These are phyloP conservation scores for Globisporangium recalcitrans DNA, from an alignment of 352 stramenopile species.

Conservation along the genomic window DNA sequence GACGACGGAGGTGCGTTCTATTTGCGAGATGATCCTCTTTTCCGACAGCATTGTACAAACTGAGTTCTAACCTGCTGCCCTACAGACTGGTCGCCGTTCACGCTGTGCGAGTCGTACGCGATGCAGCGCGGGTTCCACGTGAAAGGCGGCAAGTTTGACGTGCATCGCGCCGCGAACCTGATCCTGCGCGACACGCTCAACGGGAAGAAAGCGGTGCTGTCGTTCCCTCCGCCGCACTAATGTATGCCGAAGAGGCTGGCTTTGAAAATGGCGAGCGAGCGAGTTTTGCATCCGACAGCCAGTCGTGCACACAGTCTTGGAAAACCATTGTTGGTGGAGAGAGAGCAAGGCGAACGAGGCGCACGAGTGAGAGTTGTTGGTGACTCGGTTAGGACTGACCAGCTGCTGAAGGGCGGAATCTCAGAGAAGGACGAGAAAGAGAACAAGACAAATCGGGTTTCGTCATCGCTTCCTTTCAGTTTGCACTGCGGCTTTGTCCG, in stretches of 20 bases:
- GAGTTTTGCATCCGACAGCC: too few species aligned
- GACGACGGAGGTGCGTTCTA: constrained; percentile 41
- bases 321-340: too few species aligned
- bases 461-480: too few species aligned
- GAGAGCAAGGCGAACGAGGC: too few species aligned
- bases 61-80: not conserved
- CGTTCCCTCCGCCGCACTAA: constrained; percentile 49
- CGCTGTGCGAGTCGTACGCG: constrained; percentile 70
- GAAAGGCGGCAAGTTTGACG: constrained; percentile 69
- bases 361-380: too few species aligned
- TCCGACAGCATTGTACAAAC: not conserved
- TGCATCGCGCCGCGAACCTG: constrained; percentile 67
- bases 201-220: constrained; percentile 79
- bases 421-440: too few species aligned
- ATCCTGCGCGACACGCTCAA: constrained; percentile 74
- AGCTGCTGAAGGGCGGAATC: too few species aligned
- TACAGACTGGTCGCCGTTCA: constrained; percentile 69
- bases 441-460: too few species aligned
- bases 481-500: too few species aligned
- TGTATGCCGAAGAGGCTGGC: not conserved
- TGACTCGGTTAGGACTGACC: too few species aligned
- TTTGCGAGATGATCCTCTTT: not conserved
- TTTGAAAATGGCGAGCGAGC: too few species aligned
- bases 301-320: too few species aligned
- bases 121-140: constrained; percentile 66